Evolutionary conservation across 1,284 basidiomycete genomes (phyloP).

Genomic region (Leccinum olivaceoglutinosum): DNA sequence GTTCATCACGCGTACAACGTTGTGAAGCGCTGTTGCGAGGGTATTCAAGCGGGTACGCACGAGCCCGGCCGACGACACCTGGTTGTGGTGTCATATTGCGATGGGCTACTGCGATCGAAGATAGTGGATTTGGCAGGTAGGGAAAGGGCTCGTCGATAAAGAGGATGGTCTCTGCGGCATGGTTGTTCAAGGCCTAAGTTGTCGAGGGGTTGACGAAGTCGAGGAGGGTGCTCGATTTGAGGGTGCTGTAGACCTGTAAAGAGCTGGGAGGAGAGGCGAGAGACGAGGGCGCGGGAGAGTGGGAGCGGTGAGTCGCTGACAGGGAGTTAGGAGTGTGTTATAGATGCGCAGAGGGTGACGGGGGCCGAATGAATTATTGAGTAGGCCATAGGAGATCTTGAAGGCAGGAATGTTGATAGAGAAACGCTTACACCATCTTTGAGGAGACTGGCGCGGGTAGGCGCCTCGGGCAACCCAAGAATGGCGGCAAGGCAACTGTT

Average conservation of each 20-base stretch:
- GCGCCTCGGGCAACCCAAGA: conserved; percentile 81
- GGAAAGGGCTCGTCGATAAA: no score
- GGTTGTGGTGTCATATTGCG: conserved; percentile 32
- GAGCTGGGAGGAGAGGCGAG: no score
- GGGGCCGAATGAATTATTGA: conserved; percentile 45
- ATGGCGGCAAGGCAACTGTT: conserved; percentile 80
- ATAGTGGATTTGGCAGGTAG: no score
- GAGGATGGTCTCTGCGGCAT: no score
- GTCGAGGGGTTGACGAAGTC: no score
- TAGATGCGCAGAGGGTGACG: conserved; percentile 74
- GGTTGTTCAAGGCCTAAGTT: no score
- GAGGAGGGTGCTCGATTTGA: no score
- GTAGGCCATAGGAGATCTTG: conserved; percentile 24
- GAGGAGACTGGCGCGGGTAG: conserved; percentile 82
- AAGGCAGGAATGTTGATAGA: conserved; percentile 20
- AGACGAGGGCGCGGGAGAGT: conserved; percentile 40
- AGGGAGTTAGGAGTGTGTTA: conserved; percentile 21
- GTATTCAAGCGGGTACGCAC: no score
- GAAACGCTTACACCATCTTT: conserved; percentile 67
- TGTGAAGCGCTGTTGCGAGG: no score
- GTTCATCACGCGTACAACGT: no score
- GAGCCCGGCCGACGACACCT: conserved; percentile 54
- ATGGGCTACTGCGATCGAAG: no score
- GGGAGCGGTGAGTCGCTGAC: conserved; percentile 54
- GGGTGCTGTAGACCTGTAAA: no score